Evolutionary conservation across 2,329 filamentous ascomycete genomes (phyloP).

Genomic region (Trichoderma afroharzianum): DNA sequence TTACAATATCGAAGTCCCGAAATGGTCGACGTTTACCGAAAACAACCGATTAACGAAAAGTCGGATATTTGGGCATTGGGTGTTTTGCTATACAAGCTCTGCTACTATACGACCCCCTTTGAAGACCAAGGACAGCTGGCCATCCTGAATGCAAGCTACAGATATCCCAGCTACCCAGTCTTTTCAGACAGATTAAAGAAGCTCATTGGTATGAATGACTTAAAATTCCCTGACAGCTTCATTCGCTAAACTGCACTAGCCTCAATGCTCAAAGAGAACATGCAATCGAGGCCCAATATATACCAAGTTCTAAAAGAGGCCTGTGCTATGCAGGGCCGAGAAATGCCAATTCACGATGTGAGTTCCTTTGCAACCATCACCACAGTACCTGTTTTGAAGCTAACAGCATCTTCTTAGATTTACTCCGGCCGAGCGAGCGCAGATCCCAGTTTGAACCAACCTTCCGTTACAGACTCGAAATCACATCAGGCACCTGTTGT

Average conservation of each 20-base stretch:
- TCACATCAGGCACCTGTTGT: conserved; percentile 58
- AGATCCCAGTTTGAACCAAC: conserved; percentile 42
- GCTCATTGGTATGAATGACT: conserved; percentile 65
- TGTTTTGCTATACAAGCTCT: conserved; percentile 93
- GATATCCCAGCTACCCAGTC: conserved; percentile 79
- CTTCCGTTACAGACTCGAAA: conserved; percentile 32
- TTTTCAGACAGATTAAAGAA: conserved; percentile 90
- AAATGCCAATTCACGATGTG: conserved; percentile 86
- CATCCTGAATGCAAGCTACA: conserved; percentile 92
- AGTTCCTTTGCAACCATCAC: conserved; percentile 31
- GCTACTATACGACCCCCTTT: conserved; percentile 98
- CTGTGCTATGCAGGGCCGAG: conserved; percentile 82
- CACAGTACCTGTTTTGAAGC: background rate
- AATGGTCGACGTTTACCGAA: conserved; percentile 97
- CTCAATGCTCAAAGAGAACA: conserved; percentile 85
- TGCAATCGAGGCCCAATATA: conserved; percentile 77
- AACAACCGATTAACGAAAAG: conserved; percentile 96
- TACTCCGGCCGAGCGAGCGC: conserved; percentile 63
- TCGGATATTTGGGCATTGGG: conserved; percentile 98
- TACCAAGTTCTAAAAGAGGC: conserved; percentile 87
- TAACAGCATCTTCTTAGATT: conserved; percentile 50
- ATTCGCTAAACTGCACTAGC: conserved; percentile 46
- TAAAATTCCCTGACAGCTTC: background rate
- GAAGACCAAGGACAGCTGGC: conserved; percentile 97
- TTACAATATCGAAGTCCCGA: conserved; percentile 96